Evolutionary conservation across 768 basidiomycete genomes (phyloP).

Genomic region (Chalciporus piperatus): DNA sequence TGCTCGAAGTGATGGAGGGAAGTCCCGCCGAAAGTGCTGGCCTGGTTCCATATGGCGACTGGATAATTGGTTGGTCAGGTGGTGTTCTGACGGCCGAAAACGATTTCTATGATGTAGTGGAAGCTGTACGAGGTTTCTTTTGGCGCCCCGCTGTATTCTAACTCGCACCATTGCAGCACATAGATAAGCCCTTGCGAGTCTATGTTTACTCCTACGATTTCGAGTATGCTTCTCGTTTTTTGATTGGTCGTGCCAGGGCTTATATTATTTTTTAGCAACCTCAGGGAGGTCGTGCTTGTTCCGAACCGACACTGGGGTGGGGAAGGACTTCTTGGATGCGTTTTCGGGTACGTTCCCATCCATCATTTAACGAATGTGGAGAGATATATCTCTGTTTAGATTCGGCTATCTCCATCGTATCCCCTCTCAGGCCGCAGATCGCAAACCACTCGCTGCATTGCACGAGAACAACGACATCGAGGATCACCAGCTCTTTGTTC

Average conservation of each 20-base stretch:
- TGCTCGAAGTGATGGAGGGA: constrained; percentile 93
- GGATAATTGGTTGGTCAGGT: constrained; percentile 89
- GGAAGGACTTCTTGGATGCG: constrained; percentile 90
- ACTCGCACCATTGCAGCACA: constrained; percentile 54
- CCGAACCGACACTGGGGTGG: constrained; percentile 98
- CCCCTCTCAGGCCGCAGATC: constrained; percentile 68
- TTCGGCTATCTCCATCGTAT: constrained; percentile 94
- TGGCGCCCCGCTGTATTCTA: not conserved
- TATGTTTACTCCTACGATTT: constrained; percentile 98
- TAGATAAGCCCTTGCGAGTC: constrained; percentile 89
- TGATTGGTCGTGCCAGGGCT: constrained; percentile 3
- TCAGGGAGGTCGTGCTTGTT: constrained; percentile 90
- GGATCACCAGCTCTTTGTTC: constrained; percentile 68
- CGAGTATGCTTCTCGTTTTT: constrained; percentile 57
- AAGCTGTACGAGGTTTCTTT: constrained; percentile 58
- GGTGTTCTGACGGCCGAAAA: constrained; percentile 88
- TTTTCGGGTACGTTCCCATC: constrained; percentile 73
- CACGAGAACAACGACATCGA: constrained; percentile 53
- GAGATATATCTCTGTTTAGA: constrained; percentile 36
- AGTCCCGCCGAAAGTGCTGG: constrained; percentile 96
- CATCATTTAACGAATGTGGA: not conserved
- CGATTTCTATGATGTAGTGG: constrained; percentile 96
- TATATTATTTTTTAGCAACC: constrained; percentile 51
- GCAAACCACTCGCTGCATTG: constrained; percentile 54
- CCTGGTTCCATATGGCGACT: constrained; percentile 85